A percentile compares a stretch with the other conserved stretches of the same genome.
Evolutionary conservation across 768 basidiomycete species (phyloP).

Genomic region (Coprinopsis cinerea): DNA sequence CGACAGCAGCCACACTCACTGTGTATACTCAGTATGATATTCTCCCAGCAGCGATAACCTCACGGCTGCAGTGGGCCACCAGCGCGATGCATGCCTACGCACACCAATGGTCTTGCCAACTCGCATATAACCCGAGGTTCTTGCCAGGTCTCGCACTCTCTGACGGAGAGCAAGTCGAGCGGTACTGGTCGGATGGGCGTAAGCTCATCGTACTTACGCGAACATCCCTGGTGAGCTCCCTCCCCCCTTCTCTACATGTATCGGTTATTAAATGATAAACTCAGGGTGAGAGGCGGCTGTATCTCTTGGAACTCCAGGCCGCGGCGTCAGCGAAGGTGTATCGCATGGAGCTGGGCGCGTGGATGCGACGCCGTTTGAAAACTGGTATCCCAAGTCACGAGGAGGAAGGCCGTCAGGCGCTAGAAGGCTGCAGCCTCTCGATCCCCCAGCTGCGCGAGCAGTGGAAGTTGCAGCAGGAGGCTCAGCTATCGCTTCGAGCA

Average conservation of each 20-base stretch:
- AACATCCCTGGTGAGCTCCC: slow-evolving; percentile 11
- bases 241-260: background rate
- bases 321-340: slow-evolving; percentile 20
- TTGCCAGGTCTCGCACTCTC: slow-evolving; percentile 21
- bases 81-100: too few species aligned
- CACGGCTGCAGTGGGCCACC: slow-evolving; percentile 23
- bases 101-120: slow-evolving; percentile 30
- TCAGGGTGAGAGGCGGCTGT: background rate
- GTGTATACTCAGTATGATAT: slow-evolving; percentile 30
- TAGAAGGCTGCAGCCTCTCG: background rate
- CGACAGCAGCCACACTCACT: background rate
- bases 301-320: background rate
- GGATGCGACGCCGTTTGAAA: background rate
- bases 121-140: slow-evolving; percentile 26
- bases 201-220: slow-evolving; percentile 16
- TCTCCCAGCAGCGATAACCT: slow-evolving; percentile 15
- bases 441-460: background rate
- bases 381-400: background rate
- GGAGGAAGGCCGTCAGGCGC: background rate
- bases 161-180: slow-evolving; percentile 26
- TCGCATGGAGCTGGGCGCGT: slow-evolving; percentile 18
- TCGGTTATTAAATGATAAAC: too few species aligned
- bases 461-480: background rate
- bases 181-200: slow-evolving; percentile 2
- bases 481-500: background rate